These are phyloP conservation scores for Hypoxylon fuscum DNA, from an alignment of 495 filamentous ascomycete species.

Conservation along the genomic window DNA sequence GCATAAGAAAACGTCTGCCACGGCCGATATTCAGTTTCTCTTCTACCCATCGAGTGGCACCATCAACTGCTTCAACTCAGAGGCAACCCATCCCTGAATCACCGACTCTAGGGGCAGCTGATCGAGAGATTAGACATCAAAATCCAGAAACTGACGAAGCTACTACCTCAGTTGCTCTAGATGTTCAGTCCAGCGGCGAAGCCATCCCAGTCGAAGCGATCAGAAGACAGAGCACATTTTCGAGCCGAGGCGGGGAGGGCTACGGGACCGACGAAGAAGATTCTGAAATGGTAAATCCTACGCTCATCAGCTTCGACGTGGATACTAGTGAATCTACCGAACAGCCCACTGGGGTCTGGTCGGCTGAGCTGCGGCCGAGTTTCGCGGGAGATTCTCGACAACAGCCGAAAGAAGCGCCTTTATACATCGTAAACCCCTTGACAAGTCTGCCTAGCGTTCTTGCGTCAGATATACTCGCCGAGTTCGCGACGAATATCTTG, in stretches of 20 bases:
- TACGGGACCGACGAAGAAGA: constrained; percentile 62
- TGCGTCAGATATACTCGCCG: constrained; percentile 49
- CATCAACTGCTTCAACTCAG: constrained; percentile 8
- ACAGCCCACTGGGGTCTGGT: constrained; percentile 58
- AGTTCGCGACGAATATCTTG: constrained; percentile 42
- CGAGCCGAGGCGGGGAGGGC: constrained; percentile 46
- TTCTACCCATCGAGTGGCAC: constrained; percentile 1
- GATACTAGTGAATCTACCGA: constrained; percentile 58
- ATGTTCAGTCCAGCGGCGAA: constrained; percentile 39
- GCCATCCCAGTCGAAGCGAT: constrained; percentile 38
- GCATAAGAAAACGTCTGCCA: constrained; percentile 32
- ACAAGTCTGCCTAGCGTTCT: constrained; percentile 47
- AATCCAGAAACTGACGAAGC: constrained; percentile 32
- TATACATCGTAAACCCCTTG: constrained; percentile 51
- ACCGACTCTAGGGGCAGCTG: constrained; percentile 39
- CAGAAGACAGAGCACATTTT: constrained; percentile 47
- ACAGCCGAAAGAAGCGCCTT: constrained; percentile 37
- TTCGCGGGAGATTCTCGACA: constrained; percentile 38
- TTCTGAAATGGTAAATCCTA: constrained; percentile 56
- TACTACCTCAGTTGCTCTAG: constrained; percentile 31
- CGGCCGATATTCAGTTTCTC: constrained; percentile 20
- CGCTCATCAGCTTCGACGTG: constrained; percentile 66
- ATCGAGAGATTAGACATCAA: constrained; percentile 40
- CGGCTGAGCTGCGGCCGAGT: constrained; percentile 64
- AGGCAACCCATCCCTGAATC: constrained; percentile 39